A percentile compares a stretch with the other conserved stretches of the same genome.
Conservation (phyloP, 768 basidiomycete genomes). For the Xerocomellus intermedius region DNA sequence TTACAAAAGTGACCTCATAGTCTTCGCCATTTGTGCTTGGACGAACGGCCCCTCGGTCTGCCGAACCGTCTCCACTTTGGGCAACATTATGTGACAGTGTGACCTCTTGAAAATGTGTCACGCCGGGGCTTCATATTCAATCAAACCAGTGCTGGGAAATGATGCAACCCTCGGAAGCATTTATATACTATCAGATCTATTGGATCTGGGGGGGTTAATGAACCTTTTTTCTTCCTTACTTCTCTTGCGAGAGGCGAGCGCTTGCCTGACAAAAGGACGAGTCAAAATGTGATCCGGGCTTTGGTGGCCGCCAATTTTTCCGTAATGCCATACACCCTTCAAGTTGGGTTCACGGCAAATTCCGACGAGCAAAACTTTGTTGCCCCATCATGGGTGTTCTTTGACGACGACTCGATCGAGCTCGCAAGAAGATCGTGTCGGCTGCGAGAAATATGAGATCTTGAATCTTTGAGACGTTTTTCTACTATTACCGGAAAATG, state of each 20-base stretch:
- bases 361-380: slow-evolving; percentile 5
- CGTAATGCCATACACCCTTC: too few species aligned
- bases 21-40: not conserved
- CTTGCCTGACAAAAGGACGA: not conserved
- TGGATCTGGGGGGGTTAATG: slow-evolving; percentile 7
- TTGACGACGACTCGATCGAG: not conserved
- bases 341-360: slow-evolving; percentile 1
- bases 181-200: slow-evolving; percentile 10
- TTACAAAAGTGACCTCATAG: slow-evolving; percentile 1
- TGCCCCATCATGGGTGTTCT: not conserved
- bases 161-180: slow-evolving; percentile 15
- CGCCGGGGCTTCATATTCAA: slow-evolving; percentile 23
- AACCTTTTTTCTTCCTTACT: not conserved
- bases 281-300: not conserved
- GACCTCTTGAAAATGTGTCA: slow-evolving; percentile 22
- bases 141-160: slow-evolving; percentile 33
- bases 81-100: slow-evolving; percentile 29
- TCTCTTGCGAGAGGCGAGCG: slow-evolving; percentile 1
- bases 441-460: slow-evolving; percentile 1
- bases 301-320: too few species aligned
- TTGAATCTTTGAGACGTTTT: not conserved
- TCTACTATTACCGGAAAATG: not conserved
- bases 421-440: not conserved
- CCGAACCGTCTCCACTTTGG: slow-evolving; percentile 14
- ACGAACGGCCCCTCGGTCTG: slow-evolving; percentile 9